Base-by-base conservation (phyloP, 208 protist genomes). In the Acanthamoeba castellanii region DNA sequence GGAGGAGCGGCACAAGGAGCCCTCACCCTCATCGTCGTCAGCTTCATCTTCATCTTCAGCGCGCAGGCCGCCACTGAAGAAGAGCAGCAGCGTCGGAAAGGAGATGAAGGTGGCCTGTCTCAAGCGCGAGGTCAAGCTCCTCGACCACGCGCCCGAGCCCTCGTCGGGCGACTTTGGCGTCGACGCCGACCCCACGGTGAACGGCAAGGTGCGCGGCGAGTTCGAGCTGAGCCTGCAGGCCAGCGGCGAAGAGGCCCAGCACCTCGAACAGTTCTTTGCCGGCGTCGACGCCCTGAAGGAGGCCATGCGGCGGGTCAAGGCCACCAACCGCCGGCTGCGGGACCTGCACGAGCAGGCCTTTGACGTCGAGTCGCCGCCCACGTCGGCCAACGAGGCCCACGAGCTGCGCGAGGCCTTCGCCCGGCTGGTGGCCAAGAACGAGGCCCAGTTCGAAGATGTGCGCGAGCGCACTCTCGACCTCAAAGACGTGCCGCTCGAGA, bases 151-250 rank as follows among this genome's bases (percentile, higher is more conserved):
- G 72, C 30, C 16, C 2, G 22, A 18, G 27, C 30, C 30, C 20
- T 47, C 72, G 20, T 81, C 37, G 72, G 72, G 72, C 22, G 37
- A 81, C 30, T 20, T 50, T 16, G 37, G 11, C 72, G 37, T 0
- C 30, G 70, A 47, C 30, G 18, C 20, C 34, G 72, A 45, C 4
- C 8, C 8, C 5, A 37, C 5, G 34, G 34, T 50, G 72, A 47
- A 81, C 34, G 37, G 34, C 22, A 34, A 81, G 37, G 37, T 81
- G 72, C 30, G 37, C 2, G 37, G 37, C 37, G 72, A 81, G 27
- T 81, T 81, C 37, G 72, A 81, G 72, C 30, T 81, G 8, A 81
- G 72, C 27, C 72, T 81, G 34, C 72, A 81, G 72, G 72, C 72
- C 22, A 81, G 34, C 27, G 72, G 72, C 72, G 72, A 81, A 2